These are phyloP conservation scores for Pterulicium gracile DNA, from an alignment of 1,284 basidiomycete species.

Conservation along the genomic window DNA sequence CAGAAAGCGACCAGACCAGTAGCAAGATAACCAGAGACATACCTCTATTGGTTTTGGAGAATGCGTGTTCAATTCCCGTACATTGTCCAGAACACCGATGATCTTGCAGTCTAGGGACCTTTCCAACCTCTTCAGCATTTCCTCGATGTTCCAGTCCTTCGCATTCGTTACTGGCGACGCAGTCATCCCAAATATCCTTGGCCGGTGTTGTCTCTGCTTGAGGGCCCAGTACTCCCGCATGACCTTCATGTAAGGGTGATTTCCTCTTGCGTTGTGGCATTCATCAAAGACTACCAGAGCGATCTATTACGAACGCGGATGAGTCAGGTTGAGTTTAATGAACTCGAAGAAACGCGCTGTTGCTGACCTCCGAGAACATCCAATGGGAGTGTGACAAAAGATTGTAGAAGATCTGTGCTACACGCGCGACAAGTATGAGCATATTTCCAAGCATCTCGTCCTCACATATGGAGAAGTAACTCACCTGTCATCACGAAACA, in stretches of 20 bases:
- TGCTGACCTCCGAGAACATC: constrained; percentile 46
- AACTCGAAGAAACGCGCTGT: background rate
- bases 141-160: constrained; percentile 36
- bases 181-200: constrained; percentile 84
- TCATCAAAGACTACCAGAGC: constrained; percentile 77
- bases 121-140: constrained; percentile 55
- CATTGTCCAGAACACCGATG: constrained; percentile 58
- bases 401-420: constrained; percentile 75
- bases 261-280: constrained; percentile 70
- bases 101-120: constrained; percentile 61
- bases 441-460: background rate
- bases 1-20: no score
- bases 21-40: no score
- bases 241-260: constrained; percentile 72
- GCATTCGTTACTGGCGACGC: constrained; percentile 78
- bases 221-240: constrained; percentile 67
- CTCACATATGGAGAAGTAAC: constrained; percentile 6
- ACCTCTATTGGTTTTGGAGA: constrained; percentile 61
- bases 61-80: constrained; percentile 49
- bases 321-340: no score
- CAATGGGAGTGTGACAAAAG: constrained; percentile 71
- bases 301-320: no score
- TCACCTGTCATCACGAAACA: constrained; percentile 77
- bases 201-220: constrained; percentile 30
- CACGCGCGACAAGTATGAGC: constrained; percentile 6